Base-by-base conservation (phyloP, 2,329 filamentous ascomycete genomes). In the Chalaropsis ovoidea region DNA sequence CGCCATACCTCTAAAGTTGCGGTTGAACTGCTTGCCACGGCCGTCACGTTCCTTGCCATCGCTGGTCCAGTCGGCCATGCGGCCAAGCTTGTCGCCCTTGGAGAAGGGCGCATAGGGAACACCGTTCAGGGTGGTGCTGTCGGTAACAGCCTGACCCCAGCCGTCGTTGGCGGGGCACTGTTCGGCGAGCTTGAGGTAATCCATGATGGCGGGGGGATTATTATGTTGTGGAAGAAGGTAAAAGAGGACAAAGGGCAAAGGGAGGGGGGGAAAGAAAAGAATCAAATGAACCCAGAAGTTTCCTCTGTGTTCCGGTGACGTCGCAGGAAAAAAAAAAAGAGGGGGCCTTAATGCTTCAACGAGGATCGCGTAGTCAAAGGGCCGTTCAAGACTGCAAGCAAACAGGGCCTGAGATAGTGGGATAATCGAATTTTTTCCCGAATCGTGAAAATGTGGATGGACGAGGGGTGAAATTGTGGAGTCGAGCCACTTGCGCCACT, bases 21-120 rank as follows among this genome's bases (percentile, higher is more conserved):
- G 84, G 77, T 93, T 91, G 77, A 95, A 97, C 74, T 94, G 89
- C 76, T 89, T 86, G 70, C 88, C 88, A 68, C 85, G 81, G 62
- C 81, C 79, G 71, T 86, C 84, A 73, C 91, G 81, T 68, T 94
- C 90, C 79, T 96, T 96, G 76, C 89, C 86, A 74, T 96, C 94
- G 61, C 86, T 74, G 19, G 92, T 95, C 94, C 94, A 99, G 81
- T 99, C 94, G 68, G 94, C 94, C 92, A 99, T 97, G 76, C 94
- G 92, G 74, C 94, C 94, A 68, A 99, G 82, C 83, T 96, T 97
- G 81, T 99, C 94, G 75, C 90, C 91, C 79, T 99, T 99, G 71
- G 92, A 96, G 81, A 94, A 99, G 68, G 94, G 94, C 72, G 94
- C 94, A 77, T 96, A 99, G 47, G 94, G 94, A 62, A 97, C 90